Evolutionary conservation across 257 asterid species (phyloP).

Genomic region (Solanum neorickii): DNA sequence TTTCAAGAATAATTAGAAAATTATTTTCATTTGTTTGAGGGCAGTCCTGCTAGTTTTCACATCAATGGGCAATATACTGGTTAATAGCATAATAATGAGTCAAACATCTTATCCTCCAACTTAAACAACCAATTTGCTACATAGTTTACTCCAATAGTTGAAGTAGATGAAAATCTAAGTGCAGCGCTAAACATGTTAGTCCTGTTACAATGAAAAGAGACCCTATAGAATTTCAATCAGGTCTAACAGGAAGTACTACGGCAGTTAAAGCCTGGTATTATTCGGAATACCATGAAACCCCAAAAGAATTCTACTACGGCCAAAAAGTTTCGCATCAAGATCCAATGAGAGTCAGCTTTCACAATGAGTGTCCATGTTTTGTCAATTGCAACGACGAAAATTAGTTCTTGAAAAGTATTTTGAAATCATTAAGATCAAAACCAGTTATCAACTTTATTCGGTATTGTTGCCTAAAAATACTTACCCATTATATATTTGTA

Average conservation of each 20-base stretch:
- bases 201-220: not conserved
- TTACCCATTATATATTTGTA: not conserved
- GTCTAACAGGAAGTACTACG: not conserved
- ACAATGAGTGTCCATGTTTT: not conserved
- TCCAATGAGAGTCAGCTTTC: not conserved
- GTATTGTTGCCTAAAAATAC: not conserved
- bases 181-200: not conserved
- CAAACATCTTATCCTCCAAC: not conserved
- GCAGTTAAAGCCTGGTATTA: not conserved
- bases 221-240: not conserved
- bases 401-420: not conserved
- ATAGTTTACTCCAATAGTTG: not conserved
- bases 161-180: not conserved
- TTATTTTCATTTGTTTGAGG: not conserved
- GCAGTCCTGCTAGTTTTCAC: not conserved
- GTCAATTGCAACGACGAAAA: not conserved
- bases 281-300: not conserved
- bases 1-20: not conserved
- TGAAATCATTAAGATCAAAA: not conserved
- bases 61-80: not conserved
- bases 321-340: not conserved
- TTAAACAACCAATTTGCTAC: not conserved
- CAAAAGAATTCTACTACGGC: not conserved
- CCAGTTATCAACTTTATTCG: not conserved
- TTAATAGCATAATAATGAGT: not conserved